A percentile compares a stretch with the other conserved stretches of the same genome.
phyloP scores from a whole-genome alignment of 176 grass and related monocot species.

The Oryza punctata region DNA sequence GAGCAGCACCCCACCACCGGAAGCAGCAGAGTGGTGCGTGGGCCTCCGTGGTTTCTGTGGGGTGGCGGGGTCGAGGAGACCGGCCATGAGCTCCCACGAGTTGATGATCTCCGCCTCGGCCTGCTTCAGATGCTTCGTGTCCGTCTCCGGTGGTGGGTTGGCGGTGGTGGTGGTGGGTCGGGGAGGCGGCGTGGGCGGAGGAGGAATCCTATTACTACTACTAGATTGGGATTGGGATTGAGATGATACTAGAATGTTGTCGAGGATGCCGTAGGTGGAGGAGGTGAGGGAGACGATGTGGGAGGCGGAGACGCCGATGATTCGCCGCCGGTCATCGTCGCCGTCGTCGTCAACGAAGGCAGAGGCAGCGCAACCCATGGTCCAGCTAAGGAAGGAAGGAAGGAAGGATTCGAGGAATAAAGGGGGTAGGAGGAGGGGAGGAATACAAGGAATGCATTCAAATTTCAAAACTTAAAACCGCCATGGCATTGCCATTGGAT shows the following conservation, averaged over 20 bases:
- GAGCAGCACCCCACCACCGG: constrained; percentile 35
- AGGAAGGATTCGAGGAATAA: no score
- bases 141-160: neutral
- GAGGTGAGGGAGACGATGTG: constrained; percentile 88
- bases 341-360: constrained; percentile 52
- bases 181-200: constrained; percentile 26
- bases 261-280: constrained; percentile 79
- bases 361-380: constrained; percentile 68
- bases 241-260: neutral
- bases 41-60: constrained; percentile 32
- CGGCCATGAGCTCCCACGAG: constrained; percentile 79
- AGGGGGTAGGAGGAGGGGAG: no score
- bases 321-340: constrained; percentile 46
- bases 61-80: constrained; percentile 57
- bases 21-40: no score
- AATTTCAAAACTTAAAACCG: neutral
- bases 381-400: no score
- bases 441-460: neutral
- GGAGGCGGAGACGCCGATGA: constrained; percentile 34
- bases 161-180: neutral
- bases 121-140: neutral
- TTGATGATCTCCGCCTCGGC: constrained; percentile 72
- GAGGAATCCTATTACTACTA: neutral
- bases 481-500: no score
- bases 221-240: constrained; percentile 9